These are phyloP conservation scores for Chloranthus sessilifolius DNA, from an alignment of 164 flowering plant species.

Conservation along the genomic window DNA sequence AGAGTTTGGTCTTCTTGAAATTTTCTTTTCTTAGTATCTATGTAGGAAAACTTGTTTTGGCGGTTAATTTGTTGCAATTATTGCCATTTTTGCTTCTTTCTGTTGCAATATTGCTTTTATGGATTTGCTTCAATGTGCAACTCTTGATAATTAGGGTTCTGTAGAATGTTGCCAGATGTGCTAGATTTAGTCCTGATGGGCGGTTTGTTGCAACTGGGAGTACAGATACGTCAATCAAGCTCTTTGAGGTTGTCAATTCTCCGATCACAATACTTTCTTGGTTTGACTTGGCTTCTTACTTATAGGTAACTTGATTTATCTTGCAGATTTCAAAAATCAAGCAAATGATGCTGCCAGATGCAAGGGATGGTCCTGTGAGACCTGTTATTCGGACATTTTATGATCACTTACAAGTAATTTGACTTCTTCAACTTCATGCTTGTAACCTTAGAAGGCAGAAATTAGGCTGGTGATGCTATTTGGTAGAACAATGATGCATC, in stretches of 20 bases:
- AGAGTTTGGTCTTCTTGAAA: too few relatives aligned
- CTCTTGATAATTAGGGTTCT: too few relatives aligned
- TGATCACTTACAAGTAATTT: constrained; percentile 69
- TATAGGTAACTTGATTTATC: background rate
- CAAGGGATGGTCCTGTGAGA: constrained; percentile 66
- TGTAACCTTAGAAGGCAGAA: too few relatives aligned
- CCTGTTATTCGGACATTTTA: constrained; percentile 79
- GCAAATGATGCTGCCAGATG: constrained; percentile 84
- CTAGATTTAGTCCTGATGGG: constrained; percentile 88
- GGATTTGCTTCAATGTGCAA: too few relatives aligned
- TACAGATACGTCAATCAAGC: constrained; percentile 81
- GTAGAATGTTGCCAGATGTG: constrained; percentile 83
- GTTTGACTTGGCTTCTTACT: constrained; percentile 9
- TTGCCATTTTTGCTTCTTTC: too few relatives aligned
- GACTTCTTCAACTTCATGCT: background rate
- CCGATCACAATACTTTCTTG: background rate
- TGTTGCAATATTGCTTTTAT: too few relatives aligned
- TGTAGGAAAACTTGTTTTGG: too few relatives aligned
- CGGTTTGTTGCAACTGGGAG: constrained; percentile 84
- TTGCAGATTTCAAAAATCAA: constrained; percentile 64
- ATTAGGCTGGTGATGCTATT: background rate
- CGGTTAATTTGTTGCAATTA: too few relatives aligned
- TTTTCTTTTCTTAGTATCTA: too few relatives aligned
- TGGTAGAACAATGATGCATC: too few relatives aligned
- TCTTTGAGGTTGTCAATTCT: constrained; percentile 64